Base-by-base conservation (phyloP, 495 filamentous ascomycete genomes). In the Podospora pseudocomata region DNA sequence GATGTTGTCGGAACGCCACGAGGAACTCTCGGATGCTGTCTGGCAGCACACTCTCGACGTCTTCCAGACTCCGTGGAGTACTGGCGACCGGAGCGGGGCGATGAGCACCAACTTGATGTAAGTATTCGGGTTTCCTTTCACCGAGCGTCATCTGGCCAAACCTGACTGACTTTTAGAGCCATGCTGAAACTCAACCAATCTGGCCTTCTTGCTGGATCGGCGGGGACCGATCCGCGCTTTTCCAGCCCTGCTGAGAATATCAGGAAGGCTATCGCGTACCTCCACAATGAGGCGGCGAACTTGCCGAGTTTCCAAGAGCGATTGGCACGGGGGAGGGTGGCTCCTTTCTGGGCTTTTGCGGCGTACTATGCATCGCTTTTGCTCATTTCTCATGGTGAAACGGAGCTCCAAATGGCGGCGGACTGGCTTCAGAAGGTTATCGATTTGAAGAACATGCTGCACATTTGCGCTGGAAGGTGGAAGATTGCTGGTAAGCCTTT, bases 101-200 rank as follows among this genome's bases (percentile, higher is more conserved):
- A 64, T 77, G 49, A 72, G 69, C 5, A 73, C 74, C 9, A 73
- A 75, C 65, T 72, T 74, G 65, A 75, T 78, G 75, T 76, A 71
- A 66, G 53, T n/a, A 63, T 59, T 44, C 15, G 39, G 53, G 20
- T 23, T 23, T 58, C 28, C 60, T n/a, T 32, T 5, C 4, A 9
- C 32, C n/a, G 28, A 30, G 18, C 15, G 32, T 59, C 60, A 55
- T 2, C 11, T 34, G 39, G 13, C 16, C 32, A 73, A n/a, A 58
- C 55, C 61, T 67, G 64, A 70, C 64, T 64, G 23, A 62, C 34
- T n/a, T 15, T 28, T 49, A 76, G 75, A 62, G 68, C 74, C 53
- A 55, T 76, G 5, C 73, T 75, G 72, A 75, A 73, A 63, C 60
- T 76, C 71, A 72, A 72, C 67, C 71, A 75, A 16, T 67, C 68